A percentile compares a stretch with the other conserved stretches of the same genome.
Evolutionary conservation across 345 rosid genomes (phyloP).

Genomic region (Tarenaya hassleriana): DNA sequence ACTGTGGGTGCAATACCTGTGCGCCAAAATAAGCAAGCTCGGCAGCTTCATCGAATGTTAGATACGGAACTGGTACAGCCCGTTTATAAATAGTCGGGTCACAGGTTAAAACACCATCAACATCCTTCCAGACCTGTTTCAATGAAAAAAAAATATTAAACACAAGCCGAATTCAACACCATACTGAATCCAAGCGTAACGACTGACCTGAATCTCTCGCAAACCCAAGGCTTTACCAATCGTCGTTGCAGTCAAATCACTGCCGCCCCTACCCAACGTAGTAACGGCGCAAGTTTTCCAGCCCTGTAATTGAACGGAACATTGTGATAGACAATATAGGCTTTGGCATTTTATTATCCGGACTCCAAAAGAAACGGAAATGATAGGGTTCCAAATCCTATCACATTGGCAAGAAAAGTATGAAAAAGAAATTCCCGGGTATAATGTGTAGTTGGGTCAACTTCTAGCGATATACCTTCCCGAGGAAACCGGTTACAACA

Average conservation of each 20-base stretch:
- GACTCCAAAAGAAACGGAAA: no score
- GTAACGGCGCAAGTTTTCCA: constrained; percentile 93
- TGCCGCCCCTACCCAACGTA: constrained; percentile 96
- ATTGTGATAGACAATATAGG: no score
- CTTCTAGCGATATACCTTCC: constrained; percentile 51
- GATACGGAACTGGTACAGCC: constrained; percentile 77
- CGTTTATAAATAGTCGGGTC: constrained; percentile 76
- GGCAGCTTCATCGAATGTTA: constrained; percentile 98
- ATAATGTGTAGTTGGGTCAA: constrained; percentile 6
- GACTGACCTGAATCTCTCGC: constrained; percentile 85
- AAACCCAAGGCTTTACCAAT: constrained; percentile 93
- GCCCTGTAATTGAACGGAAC: constrained; percentile 42
- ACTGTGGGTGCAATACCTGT: constrained; percentile 97
- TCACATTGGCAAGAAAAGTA: background rate
- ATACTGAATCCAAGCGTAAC: constrained; percentile 9
- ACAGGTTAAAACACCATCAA: constrained; percentile 97
- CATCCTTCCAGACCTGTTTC: constrained; percentile 99
- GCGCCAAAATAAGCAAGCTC: constrained; percentile 99
- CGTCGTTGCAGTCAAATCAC: constrained; percentile 97
- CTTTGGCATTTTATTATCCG: no score
- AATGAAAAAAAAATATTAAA: constrained; percentile 11
- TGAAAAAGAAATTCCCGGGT: background rate
- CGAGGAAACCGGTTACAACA: constrained; percentile 92
- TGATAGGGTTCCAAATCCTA: no score
- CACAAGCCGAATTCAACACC: background rate